These are phyloP conservation scores for Carex arenaria DNA, from an alignment of 202 grass and related monocot genomes.

Conservation along the genomic window DNA sequence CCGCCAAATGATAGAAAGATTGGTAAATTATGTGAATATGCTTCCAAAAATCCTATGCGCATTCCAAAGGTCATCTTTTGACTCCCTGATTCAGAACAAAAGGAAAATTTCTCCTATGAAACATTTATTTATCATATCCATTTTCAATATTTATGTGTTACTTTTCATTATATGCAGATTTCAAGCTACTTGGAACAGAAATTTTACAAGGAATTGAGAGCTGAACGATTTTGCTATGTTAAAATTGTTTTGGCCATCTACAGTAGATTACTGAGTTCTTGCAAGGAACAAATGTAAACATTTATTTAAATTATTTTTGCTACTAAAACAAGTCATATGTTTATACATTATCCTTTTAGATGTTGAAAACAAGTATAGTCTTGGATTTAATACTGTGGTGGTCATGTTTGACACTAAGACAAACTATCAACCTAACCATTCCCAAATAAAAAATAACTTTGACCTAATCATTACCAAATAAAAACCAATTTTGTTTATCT, in stretches of 20 bases:
- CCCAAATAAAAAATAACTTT: too few species aligned
- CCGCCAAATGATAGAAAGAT: slow-evolving; percentile 86
- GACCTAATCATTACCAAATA: too few species aligned
- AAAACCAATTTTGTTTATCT: not conserved
- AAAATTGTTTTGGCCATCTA: slow-evolving; percentile 94
- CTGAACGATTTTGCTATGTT: slow-evolving; percentile 64
- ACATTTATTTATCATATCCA: not conserved
- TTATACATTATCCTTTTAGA: not conserved
- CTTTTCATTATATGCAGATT: slow-evolving; percentile 46
- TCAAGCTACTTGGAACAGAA: slow-evolving; percentile 88
- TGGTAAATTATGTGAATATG: slow-evolving; percentile 93
- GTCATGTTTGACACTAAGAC: not conserved
- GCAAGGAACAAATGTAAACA: slow-evolving; percentile 94
- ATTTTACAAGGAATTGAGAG: slow-evolving; percentile 88
- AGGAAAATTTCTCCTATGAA: not conserved
- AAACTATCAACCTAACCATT: not conserved
- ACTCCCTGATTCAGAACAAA: not conserved
- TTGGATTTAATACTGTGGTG: not conserved
- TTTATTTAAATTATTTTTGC: slow-evolving; percentile 18
- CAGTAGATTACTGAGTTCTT: slow-evolving; percentile 85
- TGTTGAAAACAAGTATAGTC: not conserved
- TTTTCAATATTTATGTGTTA: not conserved
- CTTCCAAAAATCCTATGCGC: slow-evolving; percentile 81
- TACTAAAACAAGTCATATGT: slow-evolving; percentile 10
- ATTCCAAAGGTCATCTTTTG: slow-evolving; percentile 69